Percentiles rank a stretch among this genome's conserved stretches.
Evolutionary conservation across 306 rosid species (phyloP).

Genomic region (Trifolium dubium): DNA sequence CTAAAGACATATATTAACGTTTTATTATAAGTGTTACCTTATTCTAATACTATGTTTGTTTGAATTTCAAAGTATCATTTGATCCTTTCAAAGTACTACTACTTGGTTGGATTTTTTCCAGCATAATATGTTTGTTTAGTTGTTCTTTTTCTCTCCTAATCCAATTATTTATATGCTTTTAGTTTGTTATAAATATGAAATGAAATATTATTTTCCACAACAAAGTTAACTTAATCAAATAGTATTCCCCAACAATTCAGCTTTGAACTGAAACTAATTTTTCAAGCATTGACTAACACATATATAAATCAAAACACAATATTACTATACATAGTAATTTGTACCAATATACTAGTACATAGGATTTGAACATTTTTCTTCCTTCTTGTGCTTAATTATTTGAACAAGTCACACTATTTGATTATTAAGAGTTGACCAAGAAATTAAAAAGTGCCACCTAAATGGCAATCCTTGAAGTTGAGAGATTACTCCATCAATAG

Average conservation of each 20-base stretch:
- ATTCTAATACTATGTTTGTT: too few species aligned
- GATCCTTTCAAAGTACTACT: too few species aligned
- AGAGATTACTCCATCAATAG: neutral
- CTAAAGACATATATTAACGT: too few species aligned
- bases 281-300: too few species aligned
- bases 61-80: too few species aligned
- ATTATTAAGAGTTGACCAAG: neutral
- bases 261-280: neutral
- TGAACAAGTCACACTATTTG: neutral
- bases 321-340: too few species aligned
- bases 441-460: neutral
- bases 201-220: neutral
- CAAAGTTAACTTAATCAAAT: neutral
- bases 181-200: too few species aligned
- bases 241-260: neutral
- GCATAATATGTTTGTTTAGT: neutral
- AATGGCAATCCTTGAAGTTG: slow-evolving; percentile 9
- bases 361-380: neutral
- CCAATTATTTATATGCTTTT: neutral
- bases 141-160: too few species aligned
- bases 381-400: neutral
- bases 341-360: neutral
- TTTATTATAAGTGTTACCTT: too few species aligned
- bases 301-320: too few species aligned
- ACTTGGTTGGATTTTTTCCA: neutral